Conservation (phyloP, 2,329 filamentous ascomycete species). For the Fusarium continuum region DNA sequence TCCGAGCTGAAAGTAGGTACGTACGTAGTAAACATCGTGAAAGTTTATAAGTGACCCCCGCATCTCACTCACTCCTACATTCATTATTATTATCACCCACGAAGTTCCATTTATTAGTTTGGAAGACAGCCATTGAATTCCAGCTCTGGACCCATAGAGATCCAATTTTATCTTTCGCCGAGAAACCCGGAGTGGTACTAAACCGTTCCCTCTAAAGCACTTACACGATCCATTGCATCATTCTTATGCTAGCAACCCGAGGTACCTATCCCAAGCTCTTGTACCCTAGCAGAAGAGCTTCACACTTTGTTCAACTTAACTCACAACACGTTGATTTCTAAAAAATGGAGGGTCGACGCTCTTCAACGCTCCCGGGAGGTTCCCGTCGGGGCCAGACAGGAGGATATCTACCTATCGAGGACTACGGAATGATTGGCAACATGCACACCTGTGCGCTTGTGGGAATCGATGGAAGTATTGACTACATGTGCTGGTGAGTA, state of each 20-base stretch:
- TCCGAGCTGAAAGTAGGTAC: conserved; percentile 1
- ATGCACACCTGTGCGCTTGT: conserved; percentile 82
- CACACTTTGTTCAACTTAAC: neutral
- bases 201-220: conserved; percentile 6
- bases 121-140: neutral
- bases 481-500: conserved; percentile 79
- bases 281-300: neutral
- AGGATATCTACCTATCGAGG: conserved; percentile 72
- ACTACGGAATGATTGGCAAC: conserved; percentile 83
- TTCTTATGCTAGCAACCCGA: conserved; percentile 13
- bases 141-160: neutral
- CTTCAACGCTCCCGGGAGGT: conserved; percentile 46
- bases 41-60: conserved; percentile 34
- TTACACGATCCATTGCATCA: conserved; percentile 38
- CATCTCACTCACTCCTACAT: conserved; percentile 4
- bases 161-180: conserved; percentile 8
- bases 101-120: neutral
- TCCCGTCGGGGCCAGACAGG: conserved; percentile 50
- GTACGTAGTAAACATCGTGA: conserved; percentile 19
- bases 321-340: neutral
- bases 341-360: conserved; percentile 48
- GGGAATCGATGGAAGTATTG: conserved; percentile 76
- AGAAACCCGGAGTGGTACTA: conserved; percentile 8
- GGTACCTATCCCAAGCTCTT: neutral
- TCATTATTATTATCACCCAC: too few species aligned